Base-by-base conservation (phyloP, 805 yeast genomes). In the Candida ulmi region DNA sequence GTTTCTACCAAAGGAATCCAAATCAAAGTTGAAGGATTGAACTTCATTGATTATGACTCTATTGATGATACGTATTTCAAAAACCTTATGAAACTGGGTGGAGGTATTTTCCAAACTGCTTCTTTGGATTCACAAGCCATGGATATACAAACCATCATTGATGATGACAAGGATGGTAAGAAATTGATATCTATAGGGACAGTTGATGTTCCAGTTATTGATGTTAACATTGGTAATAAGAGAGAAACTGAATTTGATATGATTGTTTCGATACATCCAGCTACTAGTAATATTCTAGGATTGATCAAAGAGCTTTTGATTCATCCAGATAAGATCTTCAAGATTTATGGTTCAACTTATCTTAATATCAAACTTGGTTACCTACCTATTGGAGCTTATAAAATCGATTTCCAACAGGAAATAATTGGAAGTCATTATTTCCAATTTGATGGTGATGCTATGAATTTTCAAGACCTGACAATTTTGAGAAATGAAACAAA, bases 291-390 rank as follows among this genome's bases (percentile, higher is more conserved):
- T 12, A 55, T 63, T 5, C 40, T 63, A 17, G 59, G 57, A 3
- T 42, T 63, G n/a, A 44, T 68, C 13, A 65, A 60, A 37, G 45
- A 51, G 29, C 32, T 68, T 5, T 28, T 67, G 8, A 18, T 44
- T 3, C 44, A 62, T 19, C 64, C 69, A 3, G 58, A 55, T 34
- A 43, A 61, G 3, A 43, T 52, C 1, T 47, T 66, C 30, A 55
- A 57, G 36, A 40, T 68, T 8, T 52, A 52, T 36, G 72, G 71
- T 3, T 55, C 58, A 32, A 63, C 70, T 0, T 41, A 41, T 1
- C 55, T 68, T 24, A 51, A 52, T 12, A 37, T 68, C 2, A 48
- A 51, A n/a, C 40, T 65, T 30, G 68, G 67, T 2, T 51, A 45
- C 26, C 28, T 66, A 5, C 66, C 69, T 13, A 37, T 62, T 4